Percentiles rank a stretch among this genome's conserved stretches.
phyloP scores from a whole-genome alignment of 768 basidiomycete species.

The Zangia roseola region DNA sequence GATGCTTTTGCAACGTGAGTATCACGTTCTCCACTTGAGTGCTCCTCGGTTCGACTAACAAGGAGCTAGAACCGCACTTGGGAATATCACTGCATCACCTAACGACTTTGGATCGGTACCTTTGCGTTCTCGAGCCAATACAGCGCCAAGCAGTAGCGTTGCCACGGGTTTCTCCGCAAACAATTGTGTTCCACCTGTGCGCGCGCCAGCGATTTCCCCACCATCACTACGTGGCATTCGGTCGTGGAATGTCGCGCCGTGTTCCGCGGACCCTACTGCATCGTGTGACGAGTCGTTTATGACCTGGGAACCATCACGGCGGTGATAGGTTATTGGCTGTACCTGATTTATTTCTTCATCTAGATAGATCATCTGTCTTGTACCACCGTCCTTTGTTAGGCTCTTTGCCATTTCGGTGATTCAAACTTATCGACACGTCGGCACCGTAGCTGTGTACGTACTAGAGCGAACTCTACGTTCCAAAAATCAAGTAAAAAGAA shows the following conservation, averaged over 20 bases:
- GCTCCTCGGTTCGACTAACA: slow-evolving; percentile 9
- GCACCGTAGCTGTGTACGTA: not conserved
- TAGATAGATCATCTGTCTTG: not conserved
- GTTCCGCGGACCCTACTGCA: slow-evolving; percentile 29
- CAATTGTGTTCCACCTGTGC: slow-evolving; percentile 15
- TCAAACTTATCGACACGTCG: not conserved
- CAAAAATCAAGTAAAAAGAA: too few species aligned
- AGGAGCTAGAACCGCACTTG: slow-evolving; percentile 40
- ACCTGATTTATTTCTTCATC: not conserved
- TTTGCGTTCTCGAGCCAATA: slow-evolving; percentile 15
- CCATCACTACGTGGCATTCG: slow-evolving; percentile 16
- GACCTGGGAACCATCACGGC: slow-evolving; percentile 56
- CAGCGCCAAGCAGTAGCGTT: not conserved
- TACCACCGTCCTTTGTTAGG: not conserved
- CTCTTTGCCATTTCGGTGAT: not conserved
- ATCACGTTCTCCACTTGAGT: not conserved
- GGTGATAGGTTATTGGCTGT: slow-evolving; percentile 19
- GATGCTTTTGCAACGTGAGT: slow-evolving; percentile 55
- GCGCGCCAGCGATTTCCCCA: slow-evolving; percentile 20
- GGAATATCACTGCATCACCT: slow-evolving; percentile 31
- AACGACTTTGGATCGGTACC: slow-evolving; percentile 20
- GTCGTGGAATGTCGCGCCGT: slow-evolving; percentile 19
- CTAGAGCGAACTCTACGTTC: too few species aligned
- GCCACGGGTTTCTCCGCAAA: slow-evolving; percentile 12
- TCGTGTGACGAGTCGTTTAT: slow-evolving; percentile 57